Evolutionary conservation across 2,329 filamentous ascomycete species (phyloP), one percentile per base, ranked within the genome.

Genomic region (Thermochaetoides dissita): DNA sequence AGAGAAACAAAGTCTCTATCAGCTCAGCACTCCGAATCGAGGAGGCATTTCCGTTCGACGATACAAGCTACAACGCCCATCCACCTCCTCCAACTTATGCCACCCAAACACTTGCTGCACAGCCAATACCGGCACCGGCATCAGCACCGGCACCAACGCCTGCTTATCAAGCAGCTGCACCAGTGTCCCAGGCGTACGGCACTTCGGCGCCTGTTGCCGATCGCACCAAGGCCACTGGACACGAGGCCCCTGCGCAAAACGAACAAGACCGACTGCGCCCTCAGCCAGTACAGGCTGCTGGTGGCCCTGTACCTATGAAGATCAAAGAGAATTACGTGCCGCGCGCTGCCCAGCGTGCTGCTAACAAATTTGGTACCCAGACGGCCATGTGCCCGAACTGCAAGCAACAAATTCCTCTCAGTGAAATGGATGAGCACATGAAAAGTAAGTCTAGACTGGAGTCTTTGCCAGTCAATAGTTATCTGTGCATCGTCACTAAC

Each of bases 301-400:
- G 76, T 32, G 73, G 73, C 38, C 68, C 73, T 36, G 72, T 69
- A 30, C 74, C 81, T 0, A 88, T 94, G 77, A 89, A 88, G 60
- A 95, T 96, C 59, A 82, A 86, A 57, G 84, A 84, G 58, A 89
- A 94, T 61, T 94, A 95, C 58, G 82, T 94, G 11, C 88, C 89
- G 0, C 78, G 85, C 39, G 86, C 86, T 2, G 80, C 84, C 36
- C 79, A 81, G 43, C 74, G 80, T 56, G 72, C 76, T 29, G 78
- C 80, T 37, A 81, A 76, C 56, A 78, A 74, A 56, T 70, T 75
- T 49, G 73, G 71, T 41, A 68, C 68, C 35, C 71, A 77, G 49
- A 84, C 79, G 59, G 82, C 81, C 4, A 68, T 94, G 44, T 96
- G 89, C 59, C 88, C 88, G 44, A 94, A 94, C 63, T 96, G 91